Percentiles rank a stretch among this genome's conserved stretches.
These are phyloP conservation scores for Lyophyllum shimeji DNA, from an alignment of 768 basidiomycete genomes.

Conservation along the genomic window DNA sequence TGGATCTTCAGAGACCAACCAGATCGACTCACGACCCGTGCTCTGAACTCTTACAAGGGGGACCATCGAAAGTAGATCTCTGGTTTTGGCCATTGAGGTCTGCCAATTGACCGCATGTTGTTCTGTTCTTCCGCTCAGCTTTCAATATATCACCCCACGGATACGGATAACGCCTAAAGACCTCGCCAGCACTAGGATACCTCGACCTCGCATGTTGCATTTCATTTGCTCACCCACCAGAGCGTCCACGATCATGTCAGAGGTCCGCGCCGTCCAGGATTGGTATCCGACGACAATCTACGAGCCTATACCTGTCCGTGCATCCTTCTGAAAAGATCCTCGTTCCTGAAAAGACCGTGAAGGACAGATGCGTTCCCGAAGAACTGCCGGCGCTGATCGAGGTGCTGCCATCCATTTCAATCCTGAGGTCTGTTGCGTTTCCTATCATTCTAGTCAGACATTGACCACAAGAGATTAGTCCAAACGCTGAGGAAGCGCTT, in stretches of 20 bases:
- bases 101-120: background rate
- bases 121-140: constrained; percentile 58
- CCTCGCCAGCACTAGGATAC: constrained; percentile 53
- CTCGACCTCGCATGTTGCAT: constrained; percentile 58
- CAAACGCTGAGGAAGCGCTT: constrained; percentile 85
- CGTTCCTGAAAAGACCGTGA: constrained; percentile 3
- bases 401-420: constrained; percentile 56
- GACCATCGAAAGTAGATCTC: constrained; percentile 62
- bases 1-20: constrained; percentile 73
- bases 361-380: constrained; percentile 79
- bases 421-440: constrained; percentile 58
- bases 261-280: constrained; percentile 48
- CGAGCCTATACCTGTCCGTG: constrained; percentile 82
- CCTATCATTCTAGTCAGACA: background rate
- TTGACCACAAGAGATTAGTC: constrained; percentile 40
- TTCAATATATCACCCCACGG: constrained; percentile 74
- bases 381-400: constrained; percentile 68
- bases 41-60: constrained; percentile 72
- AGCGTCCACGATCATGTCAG: constrained; percentile 63
- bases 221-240: constrained; percentile 84
- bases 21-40: constrained; percentile 61
- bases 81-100: background rate
- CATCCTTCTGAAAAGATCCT: background rate
- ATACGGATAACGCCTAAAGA: constrained; percentile 73
- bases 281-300: constrained; percentile 76